phyloP scores from a whole-genome alignment of 1,284 basidiomycete species.

The Inonotus hispidus region DNA sequence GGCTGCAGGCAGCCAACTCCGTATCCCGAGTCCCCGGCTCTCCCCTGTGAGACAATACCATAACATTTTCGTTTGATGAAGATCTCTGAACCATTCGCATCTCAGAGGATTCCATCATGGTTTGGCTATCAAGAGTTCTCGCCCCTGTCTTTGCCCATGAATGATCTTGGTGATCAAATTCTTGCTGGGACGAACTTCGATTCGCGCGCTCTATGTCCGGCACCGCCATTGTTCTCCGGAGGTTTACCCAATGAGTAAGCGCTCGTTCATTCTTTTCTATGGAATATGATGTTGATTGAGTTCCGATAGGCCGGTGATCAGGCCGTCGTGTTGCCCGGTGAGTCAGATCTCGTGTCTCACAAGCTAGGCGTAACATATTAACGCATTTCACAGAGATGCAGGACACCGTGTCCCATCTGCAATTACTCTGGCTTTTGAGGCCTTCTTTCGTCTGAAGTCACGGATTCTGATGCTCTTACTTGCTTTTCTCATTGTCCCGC shows the following conservation, averaged over 20 bases:
- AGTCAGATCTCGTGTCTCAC: neutral
- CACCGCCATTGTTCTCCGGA: neutral
- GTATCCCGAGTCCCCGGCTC: no score
- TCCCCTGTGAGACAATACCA: no score
- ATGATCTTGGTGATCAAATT: neutral
- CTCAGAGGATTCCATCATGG: neutral
- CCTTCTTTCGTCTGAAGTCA: no score
- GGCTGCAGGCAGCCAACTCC: no score
- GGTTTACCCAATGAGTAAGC: neutral
- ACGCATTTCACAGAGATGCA: neutral
- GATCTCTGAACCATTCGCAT: neutral
- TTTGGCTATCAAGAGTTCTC: neutral
- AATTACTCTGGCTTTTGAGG: no score
- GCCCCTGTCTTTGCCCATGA: neutral
- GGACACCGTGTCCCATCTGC: neutral
- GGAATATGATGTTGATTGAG: neutral
- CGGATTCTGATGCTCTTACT: no score
- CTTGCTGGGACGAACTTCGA: neutral
- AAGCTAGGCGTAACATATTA: neutral
- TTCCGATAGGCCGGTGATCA: neutral
- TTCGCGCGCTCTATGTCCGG: neutral
- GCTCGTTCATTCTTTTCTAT: neutral
- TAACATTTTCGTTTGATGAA: neutral
- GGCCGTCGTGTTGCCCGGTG: neutral
- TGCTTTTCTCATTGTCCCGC: no score